These are phyloP conservation scores for Mycena citricolor DNA, from an alignment of 1,284 basidiomycete genomes.

Conservation along the genomic window DNA sequence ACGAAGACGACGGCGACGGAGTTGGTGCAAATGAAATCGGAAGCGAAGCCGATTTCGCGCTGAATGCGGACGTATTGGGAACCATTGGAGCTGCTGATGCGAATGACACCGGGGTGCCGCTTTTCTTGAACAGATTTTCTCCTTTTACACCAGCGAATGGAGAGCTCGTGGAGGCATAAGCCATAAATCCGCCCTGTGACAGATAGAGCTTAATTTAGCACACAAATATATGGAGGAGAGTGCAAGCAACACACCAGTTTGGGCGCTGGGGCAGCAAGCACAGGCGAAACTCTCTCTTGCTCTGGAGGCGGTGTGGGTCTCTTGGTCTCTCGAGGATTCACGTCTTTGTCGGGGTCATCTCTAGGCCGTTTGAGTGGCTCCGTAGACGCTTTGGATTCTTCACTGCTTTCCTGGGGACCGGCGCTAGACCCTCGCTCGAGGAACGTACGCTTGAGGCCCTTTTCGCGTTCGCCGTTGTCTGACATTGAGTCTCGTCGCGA, in stretches of 20 bases:
- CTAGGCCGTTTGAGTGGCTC: slow-evolving; percentile 50
- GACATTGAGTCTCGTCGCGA: slow-evolving; percentile 37
- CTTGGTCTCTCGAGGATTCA: slow-evolving; percentile 61
- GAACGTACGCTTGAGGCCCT: slow-evolving; percentile 66
- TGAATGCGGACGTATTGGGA: too few species aligned
- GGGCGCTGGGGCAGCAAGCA: slow-evolving; percentile 35
- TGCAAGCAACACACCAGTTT: slow-evolving; percentile 45
- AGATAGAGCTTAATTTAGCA: slow-evolving; percentile 17
- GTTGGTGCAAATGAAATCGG: too few species aligned
- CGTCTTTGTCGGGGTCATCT: slow-evolving; percentile 56
- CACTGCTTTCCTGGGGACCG: slow-evolving; percentile 44
- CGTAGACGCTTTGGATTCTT: slow-evolving; percentile 25
- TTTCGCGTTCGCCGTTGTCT: slow-evolving; percentile 50
- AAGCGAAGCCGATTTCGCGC: too few species aligned
- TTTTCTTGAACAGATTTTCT: slow-evolving; percentile 57
- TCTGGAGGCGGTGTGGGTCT: slow-evolving; percentile 70
- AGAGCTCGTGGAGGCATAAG: slow-evolving; percentile 67
- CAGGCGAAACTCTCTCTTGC: slow-evolving; percentile 33
- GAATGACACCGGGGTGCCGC: slow-evolving; percentile 30
- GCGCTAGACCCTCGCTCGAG: slow-evolving; percentile 55
- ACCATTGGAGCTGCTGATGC: too few species aligned
- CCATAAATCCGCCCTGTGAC: slow-evolving; percentile 64
- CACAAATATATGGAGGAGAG: slow-evolving; percentile 7
- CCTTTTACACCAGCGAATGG: slow-evolving; percentile 71
- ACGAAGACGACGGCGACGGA: slow-evolving; percentile 24